Conservation (phyloP, 257 asterid species). For the Capsicum rhomboideum region DNA sequence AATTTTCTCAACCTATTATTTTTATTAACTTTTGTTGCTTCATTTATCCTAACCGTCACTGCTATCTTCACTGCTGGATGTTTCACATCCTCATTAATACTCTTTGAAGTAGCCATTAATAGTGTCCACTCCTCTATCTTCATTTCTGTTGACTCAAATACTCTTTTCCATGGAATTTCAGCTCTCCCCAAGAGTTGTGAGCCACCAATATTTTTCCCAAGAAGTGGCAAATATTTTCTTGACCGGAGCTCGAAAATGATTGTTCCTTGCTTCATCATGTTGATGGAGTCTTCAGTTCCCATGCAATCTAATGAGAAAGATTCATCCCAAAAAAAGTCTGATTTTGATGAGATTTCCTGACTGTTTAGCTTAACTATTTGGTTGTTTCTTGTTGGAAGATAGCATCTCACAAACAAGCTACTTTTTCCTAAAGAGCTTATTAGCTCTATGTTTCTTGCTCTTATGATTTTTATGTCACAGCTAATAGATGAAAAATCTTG, state of each 20-base stretch:
- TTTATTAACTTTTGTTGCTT: not conserved
- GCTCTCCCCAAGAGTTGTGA: slow-evolving; percentile 47
- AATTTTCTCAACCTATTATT: not conserved
- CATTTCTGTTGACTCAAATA: slow-evolving; percentile 18
- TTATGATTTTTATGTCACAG: slow-evolving; percentile 35
- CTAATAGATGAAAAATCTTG: slow-evolving; percentile 13
- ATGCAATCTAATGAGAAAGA: slow-evolving; percentile 43
- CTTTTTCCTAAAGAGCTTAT: slow-evolving; percentile 3
- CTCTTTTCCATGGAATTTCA: slow-evolving; percentile 45
- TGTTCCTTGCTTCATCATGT: slow-evolving; percentile 26
- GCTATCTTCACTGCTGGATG: slow-evolving; percentile 41
- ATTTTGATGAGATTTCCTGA: slow-evolving; percentile 33
- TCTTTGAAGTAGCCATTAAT: slow-evolving; percentile 21
- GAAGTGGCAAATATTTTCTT: slow-evolving; percentile 21
- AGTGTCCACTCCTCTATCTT: slow-evolving; percentile 42
- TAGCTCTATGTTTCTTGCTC: slow-evolving; percentile 34
- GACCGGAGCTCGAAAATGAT: slow-evolving; percentile 43
- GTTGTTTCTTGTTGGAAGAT: slow-evolving; percentile 37
- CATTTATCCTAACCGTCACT: slow-evolving; percentile 21
- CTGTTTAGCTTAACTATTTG: slow-evolving; percentile 36
- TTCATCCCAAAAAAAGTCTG: slow-evolving; percentile 39
- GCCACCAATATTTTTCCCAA: slow-evolving; percentile 22
- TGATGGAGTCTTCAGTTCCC: slow-evolving; percentile 27
- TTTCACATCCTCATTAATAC: slow-evolving; percentile 22
- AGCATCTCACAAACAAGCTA: slow-evolving; percentile 50